phyloP scores from a whole-genome alignment of 2,329 filamentous ascomycete species.

The Coniosporium tulheliwenetii region DNA sequence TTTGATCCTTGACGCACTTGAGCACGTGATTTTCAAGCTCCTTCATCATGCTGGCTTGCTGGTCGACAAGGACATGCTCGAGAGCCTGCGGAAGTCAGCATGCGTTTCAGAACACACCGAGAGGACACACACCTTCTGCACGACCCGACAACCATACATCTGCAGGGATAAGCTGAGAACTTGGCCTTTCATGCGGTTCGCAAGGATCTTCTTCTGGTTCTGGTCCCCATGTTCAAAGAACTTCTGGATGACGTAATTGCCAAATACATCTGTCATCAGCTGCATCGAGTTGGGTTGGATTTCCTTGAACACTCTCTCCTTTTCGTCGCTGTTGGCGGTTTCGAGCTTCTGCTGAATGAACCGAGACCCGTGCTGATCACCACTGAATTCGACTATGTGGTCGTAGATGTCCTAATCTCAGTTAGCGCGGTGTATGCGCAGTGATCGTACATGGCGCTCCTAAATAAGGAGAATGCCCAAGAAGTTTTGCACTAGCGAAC shows the following conservation, averaged over 20 bases:
- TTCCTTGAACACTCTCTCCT: constrained; percentile 77
- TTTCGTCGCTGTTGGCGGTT: constrained; percentile 88
- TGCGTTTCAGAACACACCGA: not conserved
- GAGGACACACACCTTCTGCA: constrained; percentile 59
- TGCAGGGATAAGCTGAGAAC: constrained; percentile 66
- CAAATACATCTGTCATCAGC: constrained; percentile 91
- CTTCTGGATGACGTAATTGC: constrained; percentile 97
- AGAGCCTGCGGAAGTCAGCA: constrained; percentile 43
- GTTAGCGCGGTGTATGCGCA: not conserved
- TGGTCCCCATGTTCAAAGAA: constrained; percentile 94
- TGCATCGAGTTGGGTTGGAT: constrained; percentile 72
- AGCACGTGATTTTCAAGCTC: constrained; percentile 68
- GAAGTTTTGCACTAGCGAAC: not conserved
- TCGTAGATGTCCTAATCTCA: constrained; percentile 55
- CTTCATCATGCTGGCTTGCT: constrained; percentile 69
- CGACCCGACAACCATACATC: constrained; percentile 88
- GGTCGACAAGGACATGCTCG: constrained; percentile 80
- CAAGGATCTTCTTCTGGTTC: constrained; percentile 76
- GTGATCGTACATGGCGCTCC: not conserved
- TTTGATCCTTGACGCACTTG: constrained; percentile 67
- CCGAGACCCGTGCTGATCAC: constrained; percentile 86
- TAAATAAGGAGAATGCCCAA: not conserved
- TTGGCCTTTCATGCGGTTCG: constrained; percentile 74
- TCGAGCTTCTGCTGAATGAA: constrained; percentile 92
- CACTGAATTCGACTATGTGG: constrained; percentile 84